Evolutionary conservation across 1,284 basidiomycete genomes (phyloP), one percentile per base, ranked within the genome.

Genomic region (Austroboletus novae-zelandiae): DNA sequence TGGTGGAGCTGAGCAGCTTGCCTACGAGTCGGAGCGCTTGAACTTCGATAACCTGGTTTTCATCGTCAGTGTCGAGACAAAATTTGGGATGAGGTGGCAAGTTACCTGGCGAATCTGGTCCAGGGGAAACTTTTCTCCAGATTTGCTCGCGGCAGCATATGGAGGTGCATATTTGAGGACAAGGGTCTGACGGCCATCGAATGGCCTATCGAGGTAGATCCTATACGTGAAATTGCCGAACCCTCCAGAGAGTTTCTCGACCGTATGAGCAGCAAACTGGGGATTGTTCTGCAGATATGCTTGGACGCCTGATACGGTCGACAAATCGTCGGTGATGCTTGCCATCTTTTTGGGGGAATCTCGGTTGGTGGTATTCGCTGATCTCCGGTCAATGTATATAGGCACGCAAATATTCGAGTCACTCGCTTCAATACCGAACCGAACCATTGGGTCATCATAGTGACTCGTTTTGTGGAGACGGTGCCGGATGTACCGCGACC

Each of bases 161-260:
- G 75, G 68, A 48, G 78, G 73, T 1, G 74, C 74, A 66, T 85
- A 79, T 62, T 86, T 86, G 41, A 84, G 54, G 18, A 86, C 70
- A 15, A 80, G 59, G 2, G 80, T 81, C 46, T 58, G 51, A 1
- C 58, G 60, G 1, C 72, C 76, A 34, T 71, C 61, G 49, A 76
- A 66, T 10, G 72, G 69, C 25, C 45, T 54, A 10, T 55, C 57
- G 32, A 84, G 70, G 32, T 64, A 62, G 10, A 83, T 60, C 17
- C 83, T 75, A 57, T 73, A 86, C 14, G 73, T 61, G 61, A 75
- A 85, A 62, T 84, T 86, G 27, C 70, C 73, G 13, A 30, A 52
- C 5, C 83, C 83, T 3, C 83, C 84, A 4, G 71, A 64, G 18
- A 85, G 70, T 10, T 47, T 55, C 6, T 62, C 61, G 2, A 72